Percentiles rank a stretch among this genome's conserved stretches.
Evolutionary conservation across 2,329 filamentous ascomycete species (phyloP).

Genomic region (Truncatella angustata): DNA sequence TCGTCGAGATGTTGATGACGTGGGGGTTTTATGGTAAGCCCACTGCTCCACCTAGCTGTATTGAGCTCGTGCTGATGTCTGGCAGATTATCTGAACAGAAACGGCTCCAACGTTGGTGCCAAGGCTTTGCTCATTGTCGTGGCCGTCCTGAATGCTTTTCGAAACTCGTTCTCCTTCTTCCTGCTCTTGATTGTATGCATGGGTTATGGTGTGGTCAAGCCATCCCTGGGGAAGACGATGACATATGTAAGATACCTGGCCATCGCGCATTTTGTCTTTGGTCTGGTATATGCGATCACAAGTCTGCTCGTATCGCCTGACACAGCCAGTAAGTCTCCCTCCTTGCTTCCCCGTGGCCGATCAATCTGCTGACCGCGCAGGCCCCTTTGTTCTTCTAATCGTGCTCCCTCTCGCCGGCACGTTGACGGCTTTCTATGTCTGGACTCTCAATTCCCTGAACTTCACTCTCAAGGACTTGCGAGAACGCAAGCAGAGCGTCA

Average conservation of each 20-base stretch:
- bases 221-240: conserved; percentile 89
- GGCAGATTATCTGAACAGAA: conserved; percentile 84
- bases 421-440: conserved; percentile 95
- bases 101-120: conserved; percentile 78
- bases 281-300: conserved; percentile 87
- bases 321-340: conserved; percentile 58
- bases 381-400: conserved; percentile 86
- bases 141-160: conserved; percentile 86
- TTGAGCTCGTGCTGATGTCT: conserved; percentile 29
- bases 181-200: conserved; percentile 96
- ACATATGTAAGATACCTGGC: conserved; percentile 88
- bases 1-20: conserved; percentile 95
- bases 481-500: conserved; percentile 89
- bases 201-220: conserved; percentile 98
- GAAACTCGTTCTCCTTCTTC: conserved; percentile 99
- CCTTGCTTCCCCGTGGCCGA: neutral
- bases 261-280: conserved; percentile 90
- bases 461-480: conserved; percentile 94
- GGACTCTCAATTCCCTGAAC: conserved; percentile 95
- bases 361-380: conserved; percentile 37
- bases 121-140: conserved; percentile 88
- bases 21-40: conserved; percentile 89
- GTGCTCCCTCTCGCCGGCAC: conserved; percentile 90
- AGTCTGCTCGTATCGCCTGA: conserved; percentile 88
- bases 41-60: neutral